Percentiles rank a stretch among this genome's conserved stretches.
Conservation (phyloP, 352 stramenopile genomes). For the Globisporangium spinosum region DNA sequence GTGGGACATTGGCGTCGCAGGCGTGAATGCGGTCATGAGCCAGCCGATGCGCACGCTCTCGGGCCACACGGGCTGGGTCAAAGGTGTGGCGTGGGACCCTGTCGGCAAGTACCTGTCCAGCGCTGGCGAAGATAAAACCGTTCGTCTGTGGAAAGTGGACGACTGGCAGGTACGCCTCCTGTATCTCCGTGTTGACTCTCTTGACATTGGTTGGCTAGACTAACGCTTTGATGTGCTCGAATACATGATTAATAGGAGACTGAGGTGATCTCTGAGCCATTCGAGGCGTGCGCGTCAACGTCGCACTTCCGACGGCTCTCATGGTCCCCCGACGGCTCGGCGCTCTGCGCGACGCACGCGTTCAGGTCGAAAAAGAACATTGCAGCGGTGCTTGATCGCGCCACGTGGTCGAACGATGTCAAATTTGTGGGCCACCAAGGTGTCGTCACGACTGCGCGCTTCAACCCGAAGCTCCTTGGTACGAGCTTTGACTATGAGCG, state of each 20-base stretch:
- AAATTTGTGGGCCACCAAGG: conserved; percentile 84
- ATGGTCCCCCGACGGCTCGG: conserved; percentile 80
- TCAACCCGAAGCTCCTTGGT: conserved; percentile 82
- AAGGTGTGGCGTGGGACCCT: conserved; percentile 84
- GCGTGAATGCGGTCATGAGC: conserved; percentile 62
- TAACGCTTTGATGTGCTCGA: background rate
- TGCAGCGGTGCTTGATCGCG: conserved; percentile 67
- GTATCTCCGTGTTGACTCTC: background rate
- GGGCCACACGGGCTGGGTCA: conserved; percentile 84
- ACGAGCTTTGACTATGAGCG: background rate
- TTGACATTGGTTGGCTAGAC: background rate
- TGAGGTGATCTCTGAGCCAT: conserved; percentile 64
- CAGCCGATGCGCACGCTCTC: conserved; percentile 74
- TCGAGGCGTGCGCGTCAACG: conserved; percentile 69
- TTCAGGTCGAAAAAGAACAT: conserved; percentile 89
- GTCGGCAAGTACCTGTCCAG: conserved; percentile 88
- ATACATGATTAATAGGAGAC: conserved; percentile 22
- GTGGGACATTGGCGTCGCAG: conserved; percentile 66
- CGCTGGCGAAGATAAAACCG: conserved; percentile 83
- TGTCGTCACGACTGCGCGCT: conserved; percentile 77
- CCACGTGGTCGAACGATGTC: conserved; percentile 78
- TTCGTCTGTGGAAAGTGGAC: conserved; percentile 81
- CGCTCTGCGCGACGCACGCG: conserved; percentile 77
- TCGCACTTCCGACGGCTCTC: conserved; percentile 83
- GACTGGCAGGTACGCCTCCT: conserved; percentile 51